Percentiles rank a stretch among this genome's conserved stretches.
Evolutionary conservation across 345 rosid genomes (phyloP).

Genomic region (Populus nigra): DNA sequence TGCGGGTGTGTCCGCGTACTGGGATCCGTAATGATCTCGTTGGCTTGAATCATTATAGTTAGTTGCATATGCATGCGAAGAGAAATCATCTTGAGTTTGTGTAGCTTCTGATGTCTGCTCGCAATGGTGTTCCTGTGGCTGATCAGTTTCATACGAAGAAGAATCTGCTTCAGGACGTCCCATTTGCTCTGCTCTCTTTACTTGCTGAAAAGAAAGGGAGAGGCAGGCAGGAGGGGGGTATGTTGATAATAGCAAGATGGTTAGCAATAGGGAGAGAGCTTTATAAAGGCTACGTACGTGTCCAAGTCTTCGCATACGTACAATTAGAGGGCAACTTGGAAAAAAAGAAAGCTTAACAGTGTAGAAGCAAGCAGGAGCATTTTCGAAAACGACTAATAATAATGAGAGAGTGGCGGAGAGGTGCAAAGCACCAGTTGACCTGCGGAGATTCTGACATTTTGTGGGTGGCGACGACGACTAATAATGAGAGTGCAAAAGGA

Average conservation of each 20-base stretch:
- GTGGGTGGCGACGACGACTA: background rate
- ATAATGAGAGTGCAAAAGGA: background rate
- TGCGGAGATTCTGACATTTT: background rate
- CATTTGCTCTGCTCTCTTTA: background rate
- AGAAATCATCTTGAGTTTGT: background rate
- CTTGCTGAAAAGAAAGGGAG: background rate
- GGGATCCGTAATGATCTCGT: background rate
- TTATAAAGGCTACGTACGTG: background rate
- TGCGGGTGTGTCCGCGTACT: background rate
- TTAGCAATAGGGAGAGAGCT: background rate
- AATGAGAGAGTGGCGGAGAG: background rate
- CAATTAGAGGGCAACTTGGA: too few relatives aligned
- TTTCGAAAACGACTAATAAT: background rate
- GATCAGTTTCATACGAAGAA: background rate
- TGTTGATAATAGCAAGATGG: background rate
- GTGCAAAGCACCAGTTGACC: background rate
- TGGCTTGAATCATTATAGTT: background rate
- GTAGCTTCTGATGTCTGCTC: background rate
- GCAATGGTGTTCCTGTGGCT: background rate
- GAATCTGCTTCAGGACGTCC: slow-evolving; percentile 8
- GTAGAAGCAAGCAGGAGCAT: background rate
- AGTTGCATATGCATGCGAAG: background rate
- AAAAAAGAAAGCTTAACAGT: background rate
- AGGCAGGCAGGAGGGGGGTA: background rate
- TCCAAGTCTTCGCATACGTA: too few relatives aligned